A percentile compares a stretch with the other conserved stretches of the same genome.
phyloP scores from a whole-genome alignment of 169 alveolate genomes.

The Plasmodium sp. region DNA sequence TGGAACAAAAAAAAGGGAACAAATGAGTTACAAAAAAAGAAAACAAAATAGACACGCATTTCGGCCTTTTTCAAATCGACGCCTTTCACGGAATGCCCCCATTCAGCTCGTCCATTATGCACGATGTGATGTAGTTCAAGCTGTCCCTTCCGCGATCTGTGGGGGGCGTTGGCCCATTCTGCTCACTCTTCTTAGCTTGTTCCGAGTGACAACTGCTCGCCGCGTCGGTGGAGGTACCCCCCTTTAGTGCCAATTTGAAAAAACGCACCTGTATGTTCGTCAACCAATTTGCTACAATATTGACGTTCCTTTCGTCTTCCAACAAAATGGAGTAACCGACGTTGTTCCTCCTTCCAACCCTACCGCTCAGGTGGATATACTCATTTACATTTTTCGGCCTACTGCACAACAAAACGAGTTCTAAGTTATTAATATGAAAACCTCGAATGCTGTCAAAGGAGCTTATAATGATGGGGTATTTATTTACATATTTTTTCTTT shows the following conservation, averaged over 20 bases:
- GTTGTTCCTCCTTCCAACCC: constrained; percentile 65
- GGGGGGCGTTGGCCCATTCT: not conserved
- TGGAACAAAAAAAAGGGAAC: not conserved
- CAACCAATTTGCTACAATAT: constrained; percentile 54
- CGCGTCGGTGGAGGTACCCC: not conserved
- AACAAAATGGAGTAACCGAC: constrained; percentile 37
- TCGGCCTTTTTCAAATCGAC: not conserved
- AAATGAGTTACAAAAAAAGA: not conserved
- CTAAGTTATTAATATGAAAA: constrained; percentile 62
- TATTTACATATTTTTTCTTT: constrained; percentile 17
- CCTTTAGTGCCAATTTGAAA: constrained; percentile 26
- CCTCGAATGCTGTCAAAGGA: constrained; percentile 73
- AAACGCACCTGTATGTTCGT: constrained; percentile 22
- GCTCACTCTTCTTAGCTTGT: not conserved
- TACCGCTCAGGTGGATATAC: constrained; percentile 66
- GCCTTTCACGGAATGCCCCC: not conserved
- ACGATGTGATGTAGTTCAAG: constrained; percentile 36
- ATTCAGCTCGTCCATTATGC: constrained; percentile 31
- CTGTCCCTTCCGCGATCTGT: not conserved
- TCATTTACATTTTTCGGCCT: constrained; percentile 66
- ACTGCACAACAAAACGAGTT: constrained; percentile 56
- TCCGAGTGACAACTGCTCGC: not conserved
- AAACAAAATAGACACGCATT: not conserved
- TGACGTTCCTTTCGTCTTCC: constrained; percentile 62
- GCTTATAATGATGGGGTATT: constrained; percentile 63